phyloP scores from a whole-genome alignment of 164 flowering plant species.

The Stephania cephalantha region DNA sequence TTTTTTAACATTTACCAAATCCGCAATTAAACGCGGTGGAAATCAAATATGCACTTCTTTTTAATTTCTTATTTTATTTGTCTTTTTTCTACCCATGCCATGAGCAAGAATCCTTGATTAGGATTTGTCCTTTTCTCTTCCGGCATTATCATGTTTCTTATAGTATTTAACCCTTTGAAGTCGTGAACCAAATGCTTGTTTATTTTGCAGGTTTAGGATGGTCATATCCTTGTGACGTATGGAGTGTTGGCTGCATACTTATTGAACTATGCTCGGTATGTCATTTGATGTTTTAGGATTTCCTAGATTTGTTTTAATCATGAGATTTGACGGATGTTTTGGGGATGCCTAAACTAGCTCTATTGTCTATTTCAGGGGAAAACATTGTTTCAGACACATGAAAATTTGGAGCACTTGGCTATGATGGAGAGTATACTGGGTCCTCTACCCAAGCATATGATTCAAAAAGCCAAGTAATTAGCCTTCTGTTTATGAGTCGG shows the following conservation, averaged over 20 bases:
- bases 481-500: background rate
- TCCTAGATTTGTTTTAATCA: background rate
- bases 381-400: slow-evolving; percentile 82
- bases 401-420: slow-evolving; percentile 84
- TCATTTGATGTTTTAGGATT: background rate
- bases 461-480: slow-evolving; percentile 49
- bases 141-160: background rate
- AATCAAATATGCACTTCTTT: background rate
- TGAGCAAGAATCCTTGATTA: background rate
- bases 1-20: background rate
- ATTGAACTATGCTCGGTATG: slow-evolving; percentile 82
- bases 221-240: slow-evolving; percentile 88
- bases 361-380: slow-evolving; percentile 52
- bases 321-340: background rate
- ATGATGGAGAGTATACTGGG: slow-evolving; percentile 96
- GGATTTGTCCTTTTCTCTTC: background rate
- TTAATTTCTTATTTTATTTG: background rate
- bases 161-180: background rate
- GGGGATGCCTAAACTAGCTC: background rate
- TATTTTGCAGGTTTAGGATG: slow-evolving; percentile 75
- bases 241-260: slow-evolving; percentile 95
- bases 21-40: background rate
- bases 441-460: slow-evolving; percentile 71
- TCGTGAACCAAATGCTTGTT: background rate
- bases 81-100: background rate